A percentile compares a stretch with the other conserved stretches of the same genome.
Conservation (phyloP, 2,329 filamentous ascomycete genomes). For the Apiospora rasikravindrae region DNA sequence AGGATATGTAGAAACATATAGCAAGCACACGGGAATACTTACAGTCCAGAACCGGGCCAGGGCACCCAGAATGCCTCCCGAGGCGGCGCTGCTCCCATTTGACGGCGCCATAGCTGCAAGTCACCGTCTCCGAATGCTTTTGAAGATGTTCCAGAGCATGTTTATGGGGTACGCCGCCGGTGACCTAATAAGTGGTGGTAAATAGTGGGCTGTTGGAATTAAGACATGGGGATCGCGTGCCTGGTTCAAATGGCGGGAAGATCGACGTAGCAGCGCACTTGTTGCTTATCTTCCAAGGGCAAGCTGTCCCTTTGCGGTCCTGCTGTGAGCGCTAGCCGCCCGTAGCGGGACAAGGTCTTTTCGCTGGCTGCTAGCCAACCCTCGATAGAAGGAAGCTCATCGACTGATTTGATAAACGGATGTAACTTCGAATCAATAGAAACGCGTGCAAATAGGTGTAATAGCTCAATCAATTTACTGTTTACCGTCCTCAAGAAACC, state of each 20-base stretch:
- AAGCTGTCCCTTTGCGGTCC: neutral
- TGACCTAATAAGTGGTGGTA: neutral
- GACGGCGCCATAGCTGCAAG: constrained; percentile 48
- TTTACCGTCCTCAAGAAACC: no score
- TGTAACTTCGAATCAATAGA: neutral
- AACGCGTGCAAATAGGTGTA: neutral
- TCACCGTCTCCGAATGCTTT: constrained; percentile 48
- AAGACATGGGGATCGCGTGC: constrained; percentile 13
- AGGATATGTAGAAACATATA: neutral
- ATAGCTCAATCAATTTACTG: neutral
- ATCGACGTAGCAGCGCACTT: neutral
- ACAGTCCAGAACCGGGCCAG: constrained; percentile 56
- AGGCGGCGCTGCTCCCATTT: constrained; percentile 27
- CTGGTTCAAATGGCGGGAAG: constrained; percentile 1
- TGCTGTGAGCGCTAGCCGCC: neutral
- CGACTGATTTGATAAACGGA: neutral
- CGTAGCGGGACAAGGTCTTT: neutral
- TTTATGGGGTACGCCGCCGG: neutral
- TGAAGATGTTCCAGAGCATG: constrained; percentile 47
- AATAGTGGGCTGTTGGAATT: constrained; percentile 15
- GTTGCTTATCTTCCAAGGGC: neutral
- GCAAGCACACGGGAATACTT: constrained; percentile 26
- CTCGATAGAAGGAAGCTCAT: neutral
- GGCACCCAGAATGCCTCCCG: constrained; percentile 35
- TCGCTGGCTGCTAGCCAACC: neutral